Evolutionary conservation across 495 filamentous ascomycete genomes (phyloP).

Genomic region (Lasiosphaeria hispida): DNA sequence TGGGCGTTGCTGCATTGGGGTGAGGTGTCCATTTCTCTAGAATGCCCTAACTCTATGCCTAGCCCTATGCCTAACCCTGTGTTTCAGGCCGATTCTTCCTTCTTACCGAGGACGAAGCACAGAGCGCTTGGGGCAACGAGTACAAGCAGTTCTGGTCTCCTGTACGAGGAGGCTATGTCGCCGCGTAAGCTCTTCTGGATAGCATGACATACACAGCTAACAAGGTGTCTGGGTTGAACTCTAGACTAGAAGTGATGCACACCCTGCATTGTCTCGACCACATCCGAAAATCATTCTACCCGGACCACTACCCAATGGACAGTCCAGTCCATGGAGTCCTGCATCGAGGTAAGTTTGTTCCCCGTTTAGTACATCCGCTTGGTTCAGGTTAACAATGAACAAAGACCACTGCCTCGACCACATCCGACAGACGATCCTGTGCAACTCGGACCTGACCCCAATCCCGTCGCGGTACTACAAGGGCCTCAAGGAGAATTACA

Average conservation of each 20-base stretch:
- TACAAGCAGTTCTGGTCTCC: constrained; percentile 7
- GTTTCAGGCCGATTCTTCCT: constrained; percentile 4
- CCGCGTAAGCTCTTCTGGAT: not conserved
- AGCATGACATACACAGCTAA: not conserved
- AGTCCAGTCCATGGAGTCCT: not conserved
- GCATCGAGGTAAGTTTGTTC: not conserved
- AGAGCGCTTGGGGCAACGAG: not conserved
- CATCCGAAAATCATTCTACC: constrained; percentile 9
- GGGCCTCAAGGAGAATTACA: not conserved
- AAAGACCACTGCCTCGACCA: constrained; percentile 13
- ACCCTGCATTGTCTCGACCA: constrained; percentile 13
- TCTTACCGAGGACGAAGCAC: constrained; percentile 1
- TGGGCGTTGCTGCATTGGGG: constrained; percentile 13
- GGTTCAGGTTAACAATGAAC: not conserved
- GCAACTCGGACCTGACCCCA: constrained; percentile 9
- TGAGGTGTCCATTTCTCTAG: too few relatives aligned
- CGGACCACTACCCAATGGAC: constrained; percentile 4
- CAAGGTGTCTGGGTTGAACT: not conserved
- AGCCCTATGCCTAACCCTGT: too few relatives aligned
- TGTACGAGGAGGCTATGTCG: constrained; percentile 6
- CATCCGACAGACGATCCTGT: not conserved
- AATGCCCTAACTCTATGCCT: too few relatives aligned
- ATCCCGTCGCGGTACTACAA: constrained; percentile 6
- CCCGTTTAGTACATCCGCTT: not conserved
- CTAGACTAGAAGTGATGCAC: constrained; percentile 11